Evolutionary conservation across 352 stramenopile species (phyloP), one percentile per base, ranked within the genome.

Genomic region (Pythium coloratum): DNA sequence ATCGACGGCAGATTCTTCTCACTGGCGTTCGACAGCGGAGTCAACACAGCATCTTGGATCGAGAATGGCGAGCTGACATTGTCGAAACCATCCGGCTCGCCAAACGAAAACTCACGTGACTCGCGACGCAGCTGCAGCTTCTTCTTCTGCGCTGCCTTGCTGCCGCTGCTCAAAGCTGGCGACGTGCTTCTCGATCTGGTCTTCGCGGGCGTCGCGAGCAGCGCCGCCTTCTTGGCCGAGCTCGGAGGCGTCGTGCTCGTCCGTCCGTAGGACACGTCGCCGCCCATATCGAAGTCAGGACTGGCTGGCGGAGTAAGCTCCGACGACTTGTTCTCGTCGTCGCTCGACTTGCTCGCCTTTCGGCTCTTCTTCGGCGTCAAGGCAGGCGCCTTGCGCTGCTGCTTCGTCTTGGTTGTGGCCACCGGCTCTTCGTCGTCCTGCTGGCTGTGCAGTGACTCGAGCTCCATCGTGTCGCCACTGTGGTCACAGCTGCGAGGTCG

Each of bases 1-100:
- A 89, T 89, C 0, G 75, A 81, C 10, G 76, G 73, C 30, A 91
- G 65, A 28, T 81, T 82, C 12, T 84, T 81, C 63, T 90, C 78
- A 42, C 84, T 92, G 36, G 81, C 84, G 56, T 91, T 89, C 0
- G 83, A 91, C 1, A 93, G 34, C 3, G 85, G 85, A 0, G 82
- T 91, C n/a, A 91, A 53, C n/a, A 78, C 60, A 4, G 71, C 80
- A 8, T 86, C 80, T 32, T 88, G 75, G 53, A 88, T 75, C 0
- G 80, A 78, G 62, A 93, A 91, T 16, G 85, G 85, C 14, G 81
- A 91, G 9, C 50, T 55, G 28, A 69, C 65, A n/a, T 67, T 66
- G 9, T 76, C 46, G 18, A 47, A 83, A 14, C n/a, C 46, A 16
- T 62, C 62, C 6, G 40, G 26, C 10, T 50, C 55, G 2, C 62